Evolutionary conservation across 768 basidiomycete genomes (phyloP).

Genomic region (Floccularia luteovirens): DNA sequence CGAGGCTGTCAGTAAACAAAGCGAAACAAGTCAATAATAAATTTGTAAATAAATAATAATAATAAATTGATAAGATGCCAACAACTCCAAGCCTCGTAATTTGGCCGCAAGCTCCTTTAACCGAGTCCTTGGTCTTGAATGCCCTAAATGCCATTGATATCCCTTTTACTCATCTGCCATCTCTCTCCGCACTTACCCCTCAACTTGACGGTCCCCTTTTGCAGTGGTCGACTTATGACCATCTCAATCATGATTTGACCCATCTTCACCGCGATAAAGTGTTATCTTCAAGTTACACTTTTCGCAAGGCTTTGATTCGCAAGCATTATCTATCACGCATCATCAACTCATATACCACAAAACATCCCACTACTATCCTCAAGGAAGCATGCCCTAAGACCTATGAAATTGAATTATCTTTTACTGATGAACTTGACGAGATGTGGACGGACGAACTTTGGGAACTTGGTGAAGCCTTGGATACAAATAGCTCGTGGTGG

Average conservation of each 20-base stretch:
- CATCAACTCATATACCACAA: slow-evolving; percentile 64
- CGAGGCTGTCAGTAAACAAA: not conserved
- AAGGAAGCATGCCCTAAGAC: slow-evolving; percentile 56
- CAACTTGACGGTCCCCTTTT: slow-evolving; percentile 25
- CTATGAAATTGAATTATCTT: slow-evolving; percentile 81
- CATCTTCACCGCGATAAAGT: slow-evolving; percentile 38
- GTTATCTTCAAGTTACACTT: slow-evolving; percentile 78
- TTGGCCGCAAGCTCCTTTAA: slow-evolving; percentile 46
- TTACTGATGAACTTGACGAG: slow-evolving; percentile 92
- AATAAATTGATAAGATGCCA: not conserved
- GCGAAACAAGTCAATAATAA: not conserved
- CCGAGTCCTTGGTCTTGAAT: slow-evolving; percentile 33
- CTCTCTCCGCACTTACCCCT: slow-evolving; percentile 7
- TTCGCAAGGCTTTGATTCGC: slow-evolving; percentile 89
- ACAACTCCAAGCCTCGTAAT: slow-evolving; percentile 14
- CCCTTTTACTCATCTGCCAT: slow-evolving; percentile 12
- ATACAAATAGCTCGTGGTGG: slow-evolving; percentile 62
- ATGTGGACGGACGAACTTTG: slow-evolving; percentile 89
- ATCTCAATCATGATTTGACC: slow-evolving; percentile 70
- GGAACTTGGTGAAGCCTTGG: slow-evolving; percentile 66
- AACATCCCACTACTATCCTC: slow-evolving; percentile 56
- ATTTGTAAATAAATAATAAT: not conserved
- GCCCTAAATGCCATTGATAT: slow-evolving; percentile 22
- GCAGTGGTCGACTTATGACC: slow-evolving; percentile 89
- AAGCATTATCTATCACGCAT: slow-evolving; percentile 86